Percentiles rank a stretch among this genome's conserved stretches.
Evolutionary conservation across 1,284 basidiomycete species (phyloP).

Genomic region (Naganishia sp.): DNA sequence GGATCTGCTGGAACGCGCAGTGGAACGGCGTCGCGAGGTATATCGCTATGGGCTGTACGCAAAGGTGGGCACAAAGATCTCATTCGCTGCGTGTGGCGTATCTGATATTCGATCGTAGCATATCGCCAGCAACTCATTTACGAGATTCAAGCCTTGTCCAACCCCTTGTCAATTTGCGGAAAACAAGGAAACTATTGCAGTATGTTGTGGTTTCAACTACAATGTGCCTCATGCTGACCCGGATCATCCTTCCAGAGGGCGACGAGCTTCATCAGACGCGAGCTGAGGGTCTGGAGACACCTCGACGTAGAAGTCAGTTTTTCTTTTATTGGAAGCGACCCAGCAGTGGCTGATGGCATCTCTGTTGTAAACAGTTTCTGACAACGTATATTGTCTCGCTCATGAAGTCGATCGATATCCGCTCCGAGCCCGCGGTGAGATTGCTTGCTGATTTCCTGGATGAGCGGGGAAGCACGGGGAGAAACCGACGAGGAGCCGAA

Average conservation of each 20-base stretch:
- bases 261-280: conserved; percentile 75
- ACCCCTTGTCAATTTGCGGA: conserved; percentile 74
- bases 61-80: conserved; percentile 61
- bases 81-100: too few species aligned
- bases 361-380: conserved; percentile 59
- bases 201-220: conserved; percentile 4
- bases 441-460: conserved; percentile 81
- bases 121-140: conserved; percentile 77
- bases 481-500: conserved; percentile 69
- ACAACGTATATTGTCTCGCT: conserved; percentile 74
- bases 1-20: conserved; percentile 67
- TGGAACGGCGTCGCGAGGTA: conserved; percentile 63
- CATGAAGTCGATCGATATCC: conserved; percentile 83
- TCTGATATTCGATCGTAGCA: conserved; percentile 53
- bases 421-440: conserved; percentile 78
- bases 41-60: conserved; percentile 75
- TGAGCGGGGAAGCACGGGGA: conserved; percentile 59
- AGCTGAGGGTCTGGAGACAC: conserved; percentile 77
- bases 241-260: conserved; percentile 58
- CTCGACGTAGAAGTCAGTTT: conserved; percentile 73
- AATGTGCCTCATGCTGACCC: background rate
- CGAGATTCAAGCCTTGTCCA: conserved; percentile 77
- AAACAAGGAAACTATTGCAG: conserved; percentile 64
- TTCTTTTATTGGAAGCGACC: conserved; percentile 2
- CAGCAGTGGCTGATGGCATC: conserved; percentile 16